Base-by-base conservation (phyloP, 257 asterid species). In the Marsdenia floribunda region DNA sequence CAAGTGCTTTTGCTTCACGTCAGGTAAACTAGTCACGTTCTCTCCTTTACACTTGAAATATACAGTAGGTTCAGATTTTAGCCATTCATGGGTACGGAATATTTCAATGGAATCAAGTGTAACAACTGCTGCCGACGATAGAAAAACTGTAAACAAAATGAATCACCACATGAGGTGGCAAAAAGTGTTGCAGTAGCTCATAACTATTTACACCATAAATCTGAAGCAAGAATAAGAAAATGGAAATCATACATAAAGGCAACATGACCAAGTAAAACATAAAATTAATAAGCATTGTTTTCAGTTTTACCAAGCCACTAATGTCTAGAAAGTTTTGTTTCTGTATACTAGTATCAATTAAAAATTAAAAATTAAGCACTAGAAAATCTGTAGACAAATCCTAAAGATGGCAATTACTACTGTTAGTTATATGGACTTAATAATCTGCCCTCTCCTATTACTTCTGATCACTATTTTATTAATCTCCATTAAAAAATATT, bases 21-120 rank as follows among this genome's bases (percentile, higher is more conserved):
- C 97, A 42, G 97, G 97, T 72, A 92, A 67, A 66, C 57, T 21
- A 21, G 85, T 85, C 82, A 57, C 74, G 73, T 87, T 76, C 82
- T 89, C 97, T 69, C 84, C 96, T 67, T 88, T 90, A 70, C 97
- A 92, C 9, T 70, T 79, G 58, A 90, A 92, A 83, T 76, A 87
- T 21, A 90, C 83, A 3, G 82, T 76, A 9, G 96, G 96, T 76
- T 89, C 83, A 33, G 84, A 42, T 16, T 85, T 83, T 53, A 90
- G 72, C 87, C 89, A 82, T 74, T 92, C 97, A 49, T 92, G 97
- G 7, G 89, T 86, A 46, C 73, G 83, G 76, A 74, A 87, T 82
- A 92, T 86, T 84, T 85, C 85, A 2, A 90, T 86, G 24, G 96
- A 87, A 71, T 83, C 88, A 37, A 90, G 92, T 22, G 96, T 89